phyloP scores from a whole-genome alignment of 2,329 filamentous ascomycete genomes.

The Alternaria gaisen region DNA sequence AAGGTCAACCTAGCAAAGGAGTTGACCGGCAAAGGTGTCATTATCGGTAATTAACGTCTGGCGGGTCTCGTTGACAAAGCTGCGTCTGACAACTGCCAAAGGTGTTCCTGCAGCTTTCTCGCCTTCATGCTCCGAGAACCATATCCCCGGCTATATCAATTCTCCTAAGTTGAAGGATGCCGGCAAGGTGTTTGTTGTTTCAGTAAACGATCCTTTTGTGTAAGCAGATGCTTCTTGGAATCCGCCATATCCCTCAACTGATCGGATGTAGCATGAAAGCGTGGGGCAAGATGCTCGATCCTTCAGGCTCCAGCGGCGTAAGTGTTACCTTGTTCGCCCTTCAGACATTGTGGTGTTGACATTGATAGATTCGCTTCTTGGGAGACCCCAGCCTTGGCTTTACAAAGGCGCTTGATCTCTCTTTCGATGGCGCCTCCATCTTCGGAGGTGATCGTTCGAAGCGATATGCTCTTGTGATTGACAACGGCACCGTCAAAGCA shows the following conservation, averaged over 20 bases:
- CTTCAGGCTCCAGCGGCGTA: conserved; percentile 77
- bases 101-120: conserved; percentile 57
- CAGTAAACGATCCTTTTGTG: conserved; percentile 96
- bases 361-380: conserved; percentile 81
- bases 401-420: conserved; percentile 82
- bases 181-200: conserved; percentile 86
- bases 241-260: conserved; percentile 11
- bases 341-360: conserved; percentile 15
- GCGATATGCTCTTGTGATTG: conserved; percentile 83
- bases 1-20: conserved; percentile 87
- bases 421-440: conserved; percentile 79
- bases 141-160: conserved; percentile 87
- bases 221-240: conserved; percentile 56
- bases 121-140: conserved; percentile 71
- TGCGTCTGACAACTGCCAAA: conserved; percentile 20
- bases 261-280: conserved; percentile 77
- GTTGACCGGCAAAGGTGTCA: conserved; percentile 76
- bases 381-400: conserved; percentile 82
- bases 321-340: conserved; percentile 48
- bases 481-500: conserved; percentile 85
- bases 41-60: conserved; percentile 62
- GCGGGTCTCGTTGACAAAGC: conserved; percentile 9
- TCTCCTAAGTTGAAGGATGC: conserved; percentile 80
- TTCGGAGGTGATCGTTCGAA: conserved; percentile 87
- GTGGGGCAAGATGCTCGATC: conserved; percentile 82